Conservation (phyloP, 495 filamentous ascomycete species). For the Evernia prunastri region DNA sequence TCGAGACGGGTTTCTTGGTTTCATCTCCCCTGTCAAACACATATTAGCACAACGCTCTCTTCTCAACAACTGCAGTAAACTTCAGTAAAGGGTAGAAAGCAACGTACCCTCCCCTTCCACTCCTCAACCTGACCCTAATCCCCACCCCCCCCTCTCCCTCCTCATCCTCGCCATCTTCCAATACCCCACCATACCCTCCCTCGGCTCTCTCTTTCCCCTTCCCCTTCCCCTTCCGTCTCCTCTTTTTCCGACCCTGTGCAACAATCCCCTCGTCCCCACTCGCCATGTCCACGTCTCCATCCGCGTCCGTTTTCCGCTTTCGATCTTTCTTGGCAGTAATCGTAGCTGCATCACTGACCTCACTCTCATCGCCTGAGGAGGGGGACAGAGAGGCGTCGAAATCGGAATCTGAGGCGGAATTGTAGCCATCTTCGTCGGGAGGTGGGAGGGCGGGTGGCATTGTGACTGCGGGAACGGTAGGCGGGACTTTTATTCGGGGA, state of each 20-base stretch:
- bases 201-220: slow-evolving; percentile 40
- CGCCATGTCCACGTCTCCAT: slow-evolving; percentile 34
- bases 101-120: slow-evolving; percentile 55
- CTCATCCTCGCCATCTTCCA: slow-evolving; percentile 47
- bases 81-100: not conserved
- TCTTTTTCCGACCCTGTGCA: slow-evolving; percentile 50
- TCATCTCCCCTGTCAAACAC: slow-evolving; percentile 40
- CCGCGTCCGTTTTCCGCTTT: slow-evolving; percentile 36
- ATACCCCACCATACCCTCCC: slow-evolving; percentile 46
- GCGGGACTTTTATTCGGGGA: not conserved
- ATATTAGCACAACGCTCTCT: not conserved
- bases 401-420: slow-evolving; percentile 27
- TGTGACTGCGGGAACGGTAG: not conserved
- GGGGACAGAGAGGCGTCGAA: slow-evolving; percentile 24
- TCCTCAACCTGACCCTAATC: slow-evolving; percentile 75
- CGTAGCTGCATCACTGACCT: slow-evolving; percentile 9
- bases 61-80: not conserved
- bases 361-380: slow-evolving; percentile 23
- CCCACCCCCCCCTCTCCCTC: slow-evolving; percentile 60
- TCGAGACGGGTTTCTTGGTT: slow-evolving; percentile 56
- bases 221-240: slow-evolving; percentile 46
- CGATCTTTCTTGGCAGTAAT: slow-evolving; percentile 5
- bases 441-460: slow-evolving; percentile 20
- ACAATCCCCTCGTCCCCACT: slow-evolving; percentile 80
- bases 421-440: slow-evolving; percentile 22